Evolutionary conservation across 1,284 basidiomycete species (phyloP).

Genomic region (Fomitopsis schrenkii): DNA sequence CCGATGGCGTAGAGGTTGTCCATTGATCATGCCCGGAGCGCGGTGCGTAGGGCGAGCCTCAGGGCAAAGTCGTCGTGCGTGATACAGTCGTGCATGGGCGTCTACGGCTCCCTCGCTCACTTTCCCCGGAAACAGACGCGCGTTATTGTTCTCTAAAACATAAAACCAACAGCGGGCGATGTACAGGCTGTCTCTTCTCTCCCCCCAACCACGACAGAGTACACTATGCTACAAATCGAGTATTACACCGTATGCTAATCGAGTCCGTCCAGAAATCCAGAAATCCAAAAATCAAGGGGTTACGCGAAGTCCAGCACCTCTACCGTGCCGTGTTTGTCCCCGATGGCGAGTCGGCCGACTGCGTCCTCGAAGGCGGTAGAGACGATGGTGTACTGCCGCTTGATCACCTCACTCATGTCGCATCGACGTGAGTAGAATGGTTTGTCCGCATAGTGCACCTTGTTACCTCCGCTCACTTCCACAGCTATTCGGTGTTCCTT

Average conservation of each 20-base stretch:
- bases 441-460: slow-evolving; percentile 22
- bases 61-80: neutral
- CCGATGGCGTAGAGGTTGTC: slow-evolving; percentile 35
- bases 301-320: slow-evolving; percentile 33
- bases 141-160: neutral
- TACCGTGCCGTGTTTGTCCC: slow-evolving; percentile 30
- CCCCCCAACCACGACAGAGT: neutral
- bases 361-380: slow-evolving; percentile 32
- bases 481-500: neutral
- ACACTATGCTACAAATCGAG: neutral
- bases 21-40: slow-evolving; percentile 25
- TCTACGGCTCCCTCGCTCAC: neutral
- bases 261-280: neutral
- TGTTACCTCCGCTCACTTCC: slow-evolving; percentile 8
- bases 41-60: neutral
- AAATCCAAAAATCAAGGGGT: slow-evolving; percentile 7
- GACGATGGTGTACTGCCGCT: slow-evolving; percentile 27
- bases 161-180: neutral
- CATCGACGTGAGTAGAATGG: slow-evolving; percentile 29
- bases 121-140: neutral
- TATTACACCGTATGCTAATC: neutral
- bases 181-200: neutral
- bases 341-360: slow-evolving; percentile 33
- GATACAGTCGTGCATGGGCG: neutral
- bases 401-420: slow-evolving; percentile 31